Base-by-base conservation (phyloP, 2,329 filamentous ascomycete species). In the Apiospora koreana region DNA sequence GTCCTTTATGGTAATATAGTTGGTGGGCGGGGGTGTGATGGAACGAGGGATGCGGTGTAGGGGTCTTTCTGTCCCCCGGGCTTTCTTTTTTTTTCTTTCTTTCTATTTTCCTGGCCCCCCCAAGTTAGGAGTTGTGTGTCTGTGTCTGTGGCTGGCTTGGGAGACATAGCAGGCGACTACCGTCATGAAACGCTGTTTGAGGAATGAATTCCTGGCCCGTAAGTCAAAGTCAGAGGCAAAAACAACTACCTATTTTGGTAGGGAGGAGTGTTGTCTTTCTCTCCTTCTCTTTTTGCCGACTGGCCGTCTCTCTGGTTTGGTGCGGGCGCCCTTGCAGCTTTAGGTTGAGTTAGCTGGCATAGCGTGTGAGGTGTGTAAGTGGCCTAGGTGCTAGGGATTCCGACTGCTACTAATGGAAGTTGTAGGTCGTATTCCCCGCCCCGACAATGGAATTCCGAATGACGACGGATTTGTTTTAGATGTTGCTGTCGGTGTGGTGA, bases 31-130 rank as follows among this genome's bases (percentile, higher is more conserved):
- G 50, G 50, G 50, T 31, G 25, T 18, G 18, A 38, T 38, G 54
- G 54, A 62, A 21, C 54, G 54, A 62, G 54, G 54, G 54, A 38
- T 62, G 54, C 54, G 54, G 54, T 62, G 54, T 62, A 62, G 31
- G 54, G 54, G 31, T 14, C 3, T 8, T 18, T 7, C 2, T 62
- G 31, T 14, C 25, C n/a, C 18, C 28, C 18, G 18, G 50, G 50
- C 28, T 35, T 50, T 21, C 3, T 21, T 46, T 25, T n/a, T 35
- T 6, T 58, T 35, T n/a, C 31, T 50, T 23, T 25, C 28, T n/a
- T n/a, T n/a, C 50, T 58, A 14, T 31, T n/a, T 38, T 62, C 18
- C 21, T n/a, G 18, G 8, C 10, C 8, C 21, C 54, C 31, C 18
- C 25, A 31, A 58, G 28, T 28, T 35, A 38, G 31, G 54, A 38